Evolutionary conservation across 169 alveolate genomes (phyloP), one percentile per base, ranked within the genome.

Genomic region (Plasmodium relictum): DNA sequence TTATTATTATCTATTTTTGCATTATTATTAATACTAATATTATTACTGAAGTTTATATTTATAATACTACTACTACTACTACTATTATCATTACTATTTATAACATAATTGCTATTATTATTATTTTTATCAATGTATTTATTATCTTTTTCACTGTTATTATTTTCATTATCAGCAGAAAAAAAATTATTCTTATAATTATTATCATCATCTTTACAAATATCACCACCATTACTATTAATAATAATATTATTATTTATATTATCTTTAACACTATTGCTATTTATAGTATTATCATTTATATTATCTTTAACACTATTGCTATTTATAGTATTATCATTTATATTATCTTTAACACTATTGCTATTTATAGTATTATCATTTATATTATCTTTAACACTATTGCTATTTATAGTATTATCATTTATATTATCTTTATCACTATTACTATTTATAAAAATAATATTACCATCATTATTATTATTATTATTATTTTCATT

Each of bases 101-200:
- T 56, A 50, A 41, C 50, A 72, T n/a, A 48, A 20, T 41, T 12
- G 16, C 31, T 39, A 2, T 39, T n/a, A 59, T 72, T 50, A 68
- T 50, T 20, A 26, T 6, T 31, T 31, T 31, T 31, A 31, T 31
- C 3, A 31, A 31, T 31, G 39, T 1, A 31, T 2, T 31, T 3
- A 31, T 31, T 31, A 31, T 31, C 3, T 31, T 31, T 3, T 2
- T 31, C 39, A 31, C 39, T 31, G 3, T 31, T 31, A 31, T 3
- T 31, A 31, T 31, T 31, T 1, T 2, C 3, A 31, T 2, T 31
- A 31, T 31, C 3, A 31, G 1, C 39, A 31, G 1, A 2, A 2
- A 31, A 31, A 31, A 31, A 31, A 31, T 31, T 31, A 31, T 31
- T 31, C 3, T 31, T 31, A 31, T 31, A 1, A 31, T 31, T 31